phyloP scores from a whole-genome alignment of 371 early-diverging fungal genomes.

The Mucor plumbeus region DNA sequence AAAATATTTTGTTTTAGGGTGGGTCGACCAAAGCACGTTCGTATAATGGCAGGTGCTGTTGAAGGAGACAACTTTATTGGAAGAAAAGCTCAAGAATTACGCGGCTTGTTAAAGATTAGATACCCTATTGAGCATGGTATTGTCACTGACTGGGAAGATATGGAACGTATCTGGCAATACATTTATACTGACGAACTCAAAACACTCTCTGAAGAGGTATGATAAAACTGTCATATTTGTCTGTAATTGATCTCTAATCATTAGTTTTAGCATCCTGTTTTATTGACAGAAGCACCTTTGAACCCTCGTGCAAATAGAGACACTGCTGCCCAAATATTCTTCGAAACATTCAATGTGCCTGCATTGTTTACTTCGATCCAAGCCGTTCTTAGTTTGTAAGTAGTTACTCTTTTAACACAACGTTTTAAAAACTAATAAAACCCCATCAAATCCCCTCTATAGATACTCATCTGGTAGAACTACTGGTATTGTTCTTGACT shows the following conservation, averaged over 20 bases:
- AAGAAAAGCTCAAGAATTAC: slow-evolving; percentile 89
- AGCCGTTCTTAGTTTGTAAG: slow-evolving; percentile 91
- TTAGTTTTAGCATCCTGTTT: slow-evolving; percentile 82
- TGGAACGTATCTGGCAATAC: slow-evolving; percentile 97
- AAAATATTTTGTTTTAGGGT: slow-evolving; percentile 58
- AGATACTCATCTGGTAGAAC: slow-evolving; percentile 94
- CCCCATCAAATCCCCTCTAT: not conserved
- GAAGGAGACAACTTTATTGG: slow-evolving; percentile 96
- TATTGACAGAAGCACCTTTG: slow-evolving; percentile 94
- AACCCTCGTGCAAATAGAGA: slow-evolving; percentile 92
- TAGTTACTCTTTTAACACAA: not conserved
- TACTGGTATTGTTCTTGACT: slow-evolving; percentile 89
- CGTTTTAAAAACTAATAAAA: not conserved
- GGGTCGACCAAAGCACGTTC: slow-evolving; percentile 93
- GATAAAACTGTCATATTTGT: not conserved
- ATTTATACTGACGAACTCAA: slow-evolving; percentile 94
- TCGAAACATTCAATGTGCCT: slow-evolving; percentile 97
- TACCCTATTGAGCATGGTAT: slow-evolving; percentile 98
- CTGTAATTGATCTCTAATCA: not conserved
- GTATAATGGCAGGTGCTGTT: slow-evolving; percentile 97
- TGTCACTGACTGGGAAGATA: slow-evolving; percentile 96
- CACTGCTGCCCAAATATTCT: slow-evolving; percentile 91
- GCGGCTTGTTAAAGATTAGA: slow-evolving; percentile 89
- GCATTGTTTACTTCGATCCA: slow-evolving; percentile 94
- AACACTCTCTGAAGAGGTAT: slow-evolving; percentile 91